Base-by-base conservation (phyloP, 208 protist genomes). In the Trypanosomatidae sp. region DNA sequence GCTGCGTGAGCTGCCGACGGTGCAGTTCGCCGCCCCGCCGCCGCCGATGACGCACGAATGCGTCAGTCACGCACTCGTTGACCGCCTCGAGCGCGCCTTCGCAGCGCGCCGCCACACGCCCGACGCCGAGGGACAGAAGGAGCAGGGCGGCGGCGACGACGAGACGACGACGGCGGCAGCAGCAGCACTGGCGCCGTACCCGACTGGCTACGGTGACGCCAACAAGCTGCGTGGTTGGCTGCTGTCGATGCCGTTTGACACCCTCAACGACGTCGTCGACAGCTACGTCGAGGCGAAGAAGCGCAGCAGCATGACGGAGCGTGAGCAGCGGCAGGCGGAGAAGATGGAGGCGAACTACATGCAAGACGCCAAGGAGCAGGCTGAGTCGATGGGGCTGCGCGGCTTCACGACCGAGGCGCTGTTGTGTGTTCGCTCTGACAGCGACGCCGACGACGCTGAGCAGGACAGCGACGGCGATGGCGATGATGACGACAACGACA, bases 321-420 rank as follows among this genome's bases (percentile, higher is more conserved):
- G 66, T 21, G 71, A 85, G 41, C 53, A 52, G 13, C 67, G 66
- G 48, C 43, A 54, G n/a, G 18, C 48, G 43, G 61, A 71, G 47
- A 57, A 71, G 39, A 55, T 73, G 13, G 62, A 91, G 33, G 66
- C 72, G 20, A 71, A 69, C 44, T 91, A 84, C 48, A 70, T 84
- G 19, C 65, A 56, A 16, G 77, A 91, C 25, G 76, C 77, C 8
- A 63, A 64, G 51, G 60, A 76, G 49, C 81, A 87, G 53, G 81
- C 81, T n/a, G 62, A 86, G 66, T 87, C 81, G 24, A 91, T 91
- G 81, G 81, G 77, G 47, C 76, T 91, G 26, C 56, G 66, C 33
- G 65, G 70, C 33, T 90, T 90, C 64, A 73, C 71, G n/a, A 47
- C 51, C 22, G 66, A 78, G 8, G 62, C 60, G 25, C 50, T 87